phyloP scores from a whole-genome alignment of 2,329 filamentous ascomycete species.

The Beauveria australis region DNA sequence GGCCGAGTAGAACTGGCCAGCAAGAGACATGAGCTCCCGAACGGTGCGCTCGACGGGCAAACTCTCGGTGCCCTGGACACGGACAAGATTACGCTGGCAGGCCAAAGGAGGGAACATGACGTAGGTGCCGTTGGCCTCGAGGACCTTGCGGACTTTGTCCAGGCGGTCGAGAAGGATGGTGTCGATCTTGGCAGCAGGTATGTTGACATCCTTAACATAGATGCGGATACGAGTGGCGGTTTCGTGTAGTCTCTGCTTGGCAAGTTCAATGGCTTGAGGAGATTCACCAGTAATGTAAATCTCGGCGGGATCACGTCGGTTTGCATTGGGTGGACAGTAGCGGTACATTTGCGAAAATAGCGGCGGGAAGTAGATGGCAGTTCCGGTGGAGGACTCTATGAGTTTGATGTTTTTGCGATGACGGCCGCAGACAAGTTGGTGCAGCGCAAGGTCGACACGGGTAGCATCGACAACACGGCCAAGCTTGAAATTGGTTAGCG shows the following conservation, averaged over 20 bases:
- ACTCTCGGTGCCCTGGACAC: conserved; percentile 88
- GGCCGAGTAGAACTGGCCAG: conserved; percentile 94
- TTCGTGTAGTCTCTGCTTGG: conserved; percentile 87
- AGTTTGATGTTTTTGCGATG: conserved; percentile 96
- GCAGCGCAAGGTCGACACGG: conserved; percentile 76
- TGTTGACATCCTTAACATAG: conserved; percentile 84
- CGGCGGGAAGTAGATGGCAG: conserved; percentile 95
- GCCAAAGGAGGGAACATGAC: conserved; percentile 86
- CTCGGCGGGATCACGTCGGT: conserved; percentile 74
- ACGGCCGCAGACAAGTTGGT: conserved; percentile 86
- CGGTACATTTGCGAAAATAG: conserved; percentile 88
- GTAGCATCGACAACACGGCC: conserved; percentile 68
- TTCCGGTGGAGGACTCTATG: conserved; percentile 91
- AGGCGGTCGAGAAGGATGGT: conserved; percentile 83
- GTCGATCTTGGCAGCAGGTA: conserved; percentile 88
- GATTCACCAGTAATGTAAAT: conserved; percentile 93
- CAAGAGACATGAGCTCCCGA: conserved; percentile 89
- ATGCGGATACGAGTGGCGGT: conserved; percentile 72
- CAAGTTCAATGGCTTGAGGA: conserved; percentile 73
- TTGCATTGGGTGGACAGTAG: conserved; percentile 76
- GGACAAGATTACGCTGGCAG: conserved; percentile 73
- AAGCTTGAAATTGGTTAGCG: conserved; percentile 39
- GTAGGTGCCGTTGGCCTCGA: conserved; percentile 92
- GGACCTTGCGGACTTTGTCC: conserved; percentile 96
- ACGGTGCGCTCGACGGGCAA: conserved; percentile 92